Evolutionary conservation across 306 rosid genomes (phyloP), one percentile per base, ranked within the genome.

Genomic region (Cucumis melo): DNA sequence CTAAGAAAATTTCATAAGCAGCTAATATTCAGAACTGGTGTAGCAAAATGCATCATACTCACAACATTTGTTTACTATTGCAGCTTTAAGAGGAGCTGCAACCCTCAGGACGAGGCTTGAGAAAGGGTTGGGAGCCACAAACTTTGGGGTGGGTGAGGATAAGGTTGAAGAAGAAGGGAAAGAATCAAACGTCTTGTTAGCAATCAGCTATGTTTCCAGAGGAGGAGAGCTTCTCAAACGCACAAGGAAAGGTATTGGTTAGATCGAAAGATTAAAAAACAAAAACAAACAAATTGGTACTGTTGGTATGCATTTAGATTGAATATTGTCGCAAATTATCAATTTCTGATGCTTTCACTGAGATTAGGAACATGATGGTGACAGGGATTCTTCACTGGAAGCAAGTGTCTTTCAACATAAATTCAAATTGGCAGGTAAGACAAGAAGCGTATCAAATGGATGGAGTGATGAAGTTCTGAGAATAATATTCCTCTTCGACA

Each of bases 341-440:
- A 71, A 14, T 12, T 71, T 46, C 36, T 71, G 41, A 24, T 71
- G 58, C 7, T 44, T 44, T 46, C 41, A 46, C 75, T 70, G 75
- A 70, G 78, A 50, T 59, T 60, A 70, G 75, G 27, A 78, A 81
- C 81, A 56, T 73, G 78, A 72, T 66, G 70, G 78, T 80, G 56
- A 78, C 96, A 93, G 98, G 98, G 66, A 91, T 73, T 84, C 94
- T 93, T 67, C 96, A 93, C 85, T 91, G 97, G 98, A 93, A 93
- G 93, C 91, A 81, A 79, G 96, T 93, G 79, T 91, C 97, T 78
- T 90, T 91, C 89, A 82, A 84, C 79, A 83, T 90, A 60, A 87
- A 91, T 79, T 85, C 97, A 77, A 87, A 87, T 14, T 86, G 89
- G 86, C 94, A 93, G 98, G 98, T 93, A 88, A 86, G 66, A 65